Conservation (phyloP, 2,329 filamentous ascomycete species). For the Dryadomyces quercivorus region DNA sequence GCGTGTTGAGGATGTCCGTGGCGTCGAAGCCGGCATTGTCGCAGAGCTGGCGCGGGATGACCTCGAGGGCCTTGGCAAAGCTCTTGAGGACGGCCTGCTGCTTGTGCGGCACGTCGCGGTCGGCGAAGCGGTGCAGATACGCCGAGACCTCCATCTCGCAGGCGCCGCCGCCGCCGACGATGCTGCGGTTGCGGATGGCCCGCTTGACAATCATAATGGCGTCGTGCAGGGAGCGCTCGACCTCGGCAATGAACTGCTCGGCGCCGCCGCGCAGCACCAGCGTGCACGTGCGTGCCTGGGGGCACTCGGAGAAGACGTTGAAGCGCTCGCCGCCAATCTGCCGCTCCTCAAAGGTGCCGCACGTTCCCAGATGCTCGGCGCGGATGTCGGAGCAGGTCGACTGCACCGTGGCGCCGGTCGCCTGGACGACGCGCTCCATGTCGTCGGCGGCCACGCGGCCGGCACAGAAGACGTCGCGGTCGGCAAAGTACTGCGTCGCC, state of each 20-base stretch:
- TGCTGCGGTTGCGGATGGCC: slow-evolving; percentile 84
- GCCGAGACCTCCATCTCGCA: slow-evolving; percentile 94
- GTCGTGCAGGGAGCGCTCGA: slow-evolving; percentile 93
- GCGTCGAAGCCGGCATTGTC: slow-evolving; percentile 98
- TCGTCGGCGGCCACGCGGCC: slow-evolving; percentile 85
- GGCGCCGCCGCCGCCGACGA: slow-evolving; percentile 90
- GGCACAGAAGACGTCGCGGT: slow-evolving; percentile 96
- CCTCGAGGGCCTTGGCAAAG: slow-evolving; percentile 92
- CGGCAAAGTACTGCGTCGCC: slow-evolving; percentile 95
- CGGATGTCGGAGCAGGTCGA: slow-evolving; percentile 95
- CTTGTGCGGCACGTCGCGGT: slow-evolving; percentile 86
- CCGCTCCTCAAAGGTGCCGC: slow-evolving; percentile 82
- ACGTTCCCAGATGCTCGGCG: slow-evolving; percentile 77
- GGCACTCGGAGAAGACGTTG: slow-evolving; percentile 97
- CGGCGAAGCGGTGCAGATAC: slow-evolving; percentile 84
- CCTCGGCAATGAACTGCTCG: slow-evolving; percentile 98
- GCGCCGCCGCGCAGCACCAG: slow-evolving; percentile 88
- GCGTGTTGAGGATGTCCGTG: slow-evolving; percentile 91
- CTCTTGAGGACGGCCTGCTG: slow-evolving; percentile 97
- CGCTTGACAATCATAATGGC: slow-evolving; percentile 99
- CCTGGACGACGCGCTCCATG: slow-evolving; percentile 91
- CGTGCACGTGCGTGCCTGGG: slow-evolving; percentile 92
- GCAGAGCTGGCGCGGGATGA: slow-evolving; percentile 92
- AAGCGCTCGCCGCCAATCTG: slow-evolving; percentile 96
- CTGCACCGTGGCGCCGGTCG: slow-evolving; percentile 83